Base-by-base conservation (phyloP, 176 grass and related monocot species). In the Avena eriantha region DNA sequence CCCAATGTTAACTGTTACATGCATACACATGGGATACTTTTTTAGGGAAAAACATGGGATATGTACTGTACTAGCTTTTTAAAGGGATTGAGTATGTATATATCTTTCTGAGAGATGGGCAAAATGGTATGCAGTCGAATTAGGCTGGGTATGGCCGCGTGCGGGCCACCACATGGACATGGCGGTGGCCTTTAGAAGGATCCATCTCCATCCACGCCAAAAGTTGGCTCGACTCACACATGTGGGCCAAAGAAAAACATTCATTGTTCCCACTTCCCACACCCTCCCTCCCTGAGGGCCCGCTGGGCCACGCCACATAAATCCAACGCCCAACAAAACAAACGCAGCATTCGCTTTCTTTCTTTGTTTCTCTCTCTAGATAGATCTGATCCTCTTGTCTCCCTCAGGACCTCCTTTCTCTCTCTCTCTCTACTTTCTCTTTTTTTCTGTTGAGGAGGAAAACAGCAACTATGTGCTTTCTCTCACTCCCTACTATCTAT, bases 161-260 rank as follows among this genome's bases (percentile, higher is more conserved):
- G 75, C 74, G 85, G 90, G 82, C 82, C 86, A 88, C 60, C 86
- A 85, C 80, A 80, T 75, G 71, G 36, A 17, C 89, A 83, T 82
- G 80, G 76, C 76, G 76, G 21, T 84, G 45, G 43, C 47, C 88
- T 92, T 92, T 88, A 83, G 93, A 95, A 95, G 90, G 69, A 93
- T 95, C 93, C 87, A 90, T 95, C 90, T 95, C 93, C 87, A 95
- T 95, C 90, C 59, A 69, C 53, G 85, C 69, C 68, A 55, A 92
- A 89, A 87, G 88, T 21, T 58, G 69, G 61, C 73, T 69, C 11
- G 16, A 29, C 51, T 73, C 21, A 70, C 26, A 2, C 59, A 35
- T 31, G 90, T 86, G 90, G 88, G 85, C 90, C 93, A 60, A 60
- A 2, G 3, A 3, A 87, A 49, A 60, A 31, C 59, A 75, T 53